Conservation (phyloP, 1,284 basidiomycete species). For the Papiliotrema nemorosa region DNA sequence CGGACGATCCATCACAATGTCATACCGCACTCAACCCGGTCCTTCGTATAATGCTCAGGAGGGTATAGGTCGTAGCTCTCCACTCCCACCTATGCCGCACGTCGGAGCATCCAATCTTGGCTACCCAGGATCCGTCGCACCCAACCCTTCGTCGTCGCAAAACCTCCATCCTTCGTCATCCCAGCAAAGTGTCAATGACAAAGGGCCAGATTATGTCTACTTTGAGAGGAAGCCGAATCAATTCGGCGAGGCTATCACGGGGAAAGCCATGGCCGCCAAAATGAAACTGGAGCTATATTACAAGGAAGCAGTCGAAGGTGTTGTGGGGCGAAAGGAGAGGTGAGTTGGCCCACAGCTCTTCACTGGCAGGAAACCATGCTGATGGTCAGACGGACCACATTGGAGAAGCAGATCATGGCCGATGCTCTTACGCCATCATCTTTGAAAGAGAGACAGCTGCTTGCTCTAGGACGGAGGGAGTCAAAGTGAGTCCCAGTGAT, state of each 20-base stretch:
- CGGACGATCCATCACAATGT: conserved; percentile 12
- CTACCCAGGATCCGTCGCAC: conserved; percentile 29
- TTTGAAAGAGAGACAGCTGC: conserved; percentile 84
- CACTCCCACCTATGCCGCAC: conserved; percentile 34
- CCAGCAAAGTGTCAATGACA: conserved; percentile 18
- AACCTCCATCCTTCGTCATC: neutral
- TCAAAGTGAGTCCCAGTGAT: conserved; percentile 55
- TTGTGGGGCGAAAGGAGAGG: conserved; percentile 83
- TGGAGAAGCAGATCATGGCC: conserved; percentile 79
- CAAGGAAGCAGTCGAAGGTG: conserved; percentile 89
- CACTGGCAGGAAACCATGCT: neutral
- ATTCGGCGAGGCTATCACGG: conserved; percentile 83
- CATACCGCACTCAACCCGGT: conserved; percentile 24
- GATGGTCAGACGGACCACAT: conserved; percentile 73
- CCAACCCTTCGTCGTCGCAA: neutral
- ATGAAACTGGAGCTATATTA: conserved; percentile 97
- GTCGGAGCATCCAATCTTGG: conserved; percentile 32
- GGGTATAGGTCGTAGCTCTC: conserved; percentile 19
- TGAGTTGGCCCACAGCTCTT: conserved; percentile 41
- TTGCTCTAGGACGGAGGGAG: conserved; percentile 86
- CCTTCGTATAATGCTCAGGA: conserved; percentile 18
- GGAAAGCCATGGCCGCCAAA: conserved; percentile 91
- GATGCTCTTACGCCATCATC: conserved; percentile 74
- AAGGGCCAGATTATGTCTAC: conserved; percentile 78
- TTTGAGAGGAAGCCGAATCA: conserved; percentile 82